phyloP scores from a whole-genome alignment of 176 grass and related monocot species.

The Triticum dicoccoides region DNA sequence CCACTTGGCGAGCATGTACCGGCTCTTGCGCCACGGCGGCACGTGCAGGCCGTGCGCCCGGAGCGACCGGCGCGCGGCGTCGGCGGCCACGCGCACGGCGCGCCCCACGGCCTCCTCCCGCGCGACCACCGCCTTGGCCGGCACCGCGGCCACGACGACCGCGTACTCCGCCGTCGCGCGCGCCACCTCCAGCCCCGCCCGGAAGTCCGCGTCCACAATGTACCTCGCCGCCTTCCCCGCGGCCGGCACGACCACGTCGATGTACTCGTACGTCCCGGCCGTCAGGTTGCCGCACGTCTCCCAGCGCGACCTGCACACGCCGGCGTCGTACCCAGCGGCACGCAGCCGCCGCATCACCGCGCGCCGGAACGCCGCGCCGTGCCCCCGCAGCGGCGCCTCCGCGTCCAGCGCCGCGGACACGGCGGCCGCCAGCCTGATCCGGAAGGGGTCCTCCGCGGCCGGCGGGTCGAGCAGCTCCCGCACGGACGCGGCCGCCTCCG shows the following conservation, averaged over 20 bases:
- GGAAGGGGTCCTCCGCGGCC: conserved; percentile 47
- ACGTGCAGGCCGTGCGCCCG: conserved; percentile 64
- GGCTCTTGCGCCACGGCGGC: conserved; percentile 84
- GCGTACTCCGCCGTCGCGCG: conserved; percentile 65
- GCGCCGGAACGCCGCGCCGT: conserved; percentile 52
- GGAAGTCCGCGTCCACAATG: conserved; percentile 89
- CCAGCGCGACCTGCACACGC: conserved; percentile 77
- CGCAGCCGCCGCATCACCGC: conserved; percentile 48
- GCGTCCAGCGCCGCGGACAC: conserved; percentile 40
- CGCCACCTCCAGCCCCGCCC: conserved; percentile 70
- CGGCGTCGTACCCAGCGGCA: conserved; percentile 67
- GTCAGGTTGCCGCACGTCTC: conserved; percentile 47
- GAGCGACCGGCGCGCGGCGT: conserved; percentile 58
- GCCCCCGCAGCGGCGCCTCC: conserved; percentile 23
- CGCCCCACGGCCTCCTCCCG: conserved; percentile 50
- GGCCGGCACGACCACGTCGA: conserved; percentile 60
- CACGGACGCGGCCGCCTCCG: conserved; percentile 30
- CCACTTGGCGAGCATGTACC: conserved; percentile 96
- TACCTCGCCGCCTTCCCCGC: conserved; percentile 26
- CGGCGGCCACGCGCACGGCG: conserved; percentile 56
- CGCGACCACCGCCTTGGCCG: conserved; percentile 54
- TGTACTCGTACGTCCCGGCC: conserved; percentile 83
- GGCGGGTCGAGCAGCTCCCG: conserved; percentile 53
- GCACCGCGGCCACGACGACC: conserved; percentile 38
- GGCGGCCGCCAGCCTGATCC: conserved; percentile 49